Base-by-base conservation (phyloP, 305 asterid species). In the Fraxinus paxiana region DNA sequence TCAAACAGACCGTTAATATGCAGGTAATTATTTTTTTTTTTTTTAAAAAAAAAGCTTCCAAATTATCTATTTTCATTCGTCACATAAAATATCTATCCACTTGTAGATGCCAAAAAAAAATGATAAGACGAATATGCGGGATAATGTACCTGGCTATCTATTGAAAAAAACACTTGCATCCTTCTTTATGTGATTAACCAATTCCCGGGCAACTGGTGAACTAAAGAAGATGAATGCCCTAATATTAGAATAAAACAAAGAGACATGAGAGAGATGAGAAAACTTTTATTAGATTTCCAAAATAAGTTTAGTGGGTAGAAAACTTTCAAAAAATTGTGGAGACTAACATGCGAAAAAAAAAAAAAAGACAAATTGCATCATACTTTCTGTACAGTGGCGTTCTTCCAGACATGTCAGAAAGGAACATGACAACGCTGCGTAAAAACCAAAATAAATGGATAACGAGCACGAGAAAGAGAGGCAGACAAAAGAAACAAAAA, bases 201-300 rank as follows among this genome's bases (percentile, higher is more conserved):
- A 82, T 83, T 96, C 99, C 31, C 88, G 87, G 24, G 97, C 76
- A 85, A 96, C 92, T 76, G 98, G 91, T 83, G 99, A 94, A 91
- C 99, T 96, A 82, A 96, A 96, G 92, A 94, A 96, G 74, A 96
- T 93, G 80, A 90, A 96, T 76, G 99, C 98, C 93, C 99, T 96
- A 77, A 65, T 80, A 83, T 76, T 43, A 79, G 79, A 81, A 80
- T 34, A 54, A 69, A 30, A 80, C 22, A 73, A 79, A 69, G 75
- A 20, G 79, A 51, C 28, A 72, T 84, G 81, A 73, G 76, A 79
- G 73, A 75, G 83, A 69, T 84, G 67, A 82, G 81, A 37, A 22
- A 78, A 59, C 51, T 6, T 80, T 56, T 63, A 46, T 43, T 35
- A 74, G 75, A 69, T 28, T 69, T 30, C 38, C 74, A 28, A 13